Base-by-base conservation (phyloP, 208 protist species). In the Acanthamoeba royreba region DNA sequence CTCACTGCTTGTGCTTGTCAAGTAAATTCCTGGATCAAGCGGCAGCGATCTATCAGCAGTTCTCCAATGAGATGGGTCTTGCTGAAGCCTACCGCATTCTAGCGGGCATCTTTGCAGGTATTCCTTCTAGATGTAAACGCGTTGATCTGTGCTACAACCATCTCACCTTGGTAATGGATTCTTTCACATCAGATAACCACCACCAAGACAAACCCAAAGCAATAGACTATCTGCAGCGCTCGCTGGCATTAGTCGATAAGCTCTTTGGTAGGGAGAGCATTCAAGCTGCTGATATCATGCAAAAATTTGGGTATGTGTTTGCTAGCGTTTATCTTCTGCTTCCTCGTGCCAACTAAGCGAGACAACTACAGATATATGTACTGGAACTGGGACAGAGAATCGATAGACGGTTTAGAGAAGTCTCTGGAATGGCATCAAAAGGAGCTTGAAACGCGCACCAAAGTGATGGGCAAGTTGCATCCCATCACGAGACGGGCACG, bases 271-370 rank as follows among this genome's bases (percentile, higher is more conserved):
- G 33, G 9, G 79, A 87, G 46, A 87, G 79, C 79, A 22, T 58
- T 31, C 79, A 87, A 22, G 79, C 79, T 19, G 79, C 79, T 7
- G 79, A 87, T 45, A 87, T 87, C 49, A 87, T 87, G 79, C 79
- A 87, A 38, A 87, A 87, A 19, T 87, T 87, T 55, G 79, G 79
- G 42, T 87, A 58, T 22, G 0, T 19, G 3, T 25, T n/a, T 25
- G 25, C 0, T 35, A 47, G 22, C 42, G n/a, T 45, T n/a, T 33
- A 15, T 35, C 42, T 81, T 25, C 2, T 28, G 3, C 42, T 28
- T 2, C 42, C 5, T 9, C 72, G n/a, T n/a, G n/a, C n/a, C n/a
- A n/a, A n/a, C n/a, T n/a, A n/a, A n/a, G n/a, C n/a, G n/a, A n/a
- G n/a, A n/a, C 42, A 19, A 22, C 43, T 11, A 4, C 74, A 86